A percentile compares a stretch with the other conserved stretches of the same genome.
phyloP scores from a whole-genome alignment of 2,329 filamentous ascomycete genomes.

The Talaromyces funiculosus region DNA sequence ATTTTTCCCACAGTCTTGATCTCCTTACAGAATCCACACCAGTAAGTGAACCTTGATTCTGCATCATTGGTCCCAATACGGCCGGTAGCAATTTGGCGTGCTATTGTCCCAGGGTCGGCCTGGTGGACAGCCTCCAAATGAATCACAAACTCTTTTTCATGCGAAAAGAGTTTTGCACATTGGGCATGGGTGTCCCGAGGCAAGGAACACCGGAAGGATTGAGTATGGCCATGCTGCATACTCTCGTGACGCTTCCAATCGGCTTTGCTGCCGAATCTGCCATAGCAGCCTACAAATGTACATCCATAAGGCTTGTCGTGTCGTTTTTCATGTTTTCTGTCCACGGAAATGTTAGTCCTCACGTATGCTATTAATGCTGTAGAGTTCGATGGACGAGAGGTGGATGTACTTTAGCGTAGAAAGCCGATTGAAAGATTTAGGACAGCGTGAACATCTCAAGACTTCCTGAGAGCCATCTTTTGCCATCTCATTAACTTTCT shows the following conservation, averaged over 20 bases:
- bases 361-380: not conserved
- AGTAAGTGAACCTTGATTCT: conserved; percentile 53
- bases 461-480: not conserved
- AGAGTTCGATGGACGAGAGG: not conserved
- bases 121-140: conserved; percentile 56
- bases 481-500: not conserved
- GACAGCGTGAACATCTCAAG: not conserved
- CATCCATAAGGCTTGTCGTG: conserved; percentile 79
- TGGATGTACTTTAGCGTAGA: not conserved
- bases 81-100: conserved; percentile 40
- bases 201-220: conserved; percentile 65
- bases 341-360: not conserved
- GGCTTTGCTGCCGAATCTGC: conserved; percentile 82
- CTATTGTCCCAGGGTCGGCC: conserved; percentile 25
- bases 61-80: conserved; percentile 62
- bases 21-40: conserved; percentile 76
- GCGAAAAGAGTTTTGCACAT: conserved; percentile 58
- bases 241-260: conserved; percentile 92
- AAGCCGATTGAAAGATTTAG: not conserved
- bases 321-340: conserved; percentile 69
- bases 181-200: conserved; percentile 21
- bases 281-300: conserved; percentile 63
- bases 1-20: conserved; percentile 49
- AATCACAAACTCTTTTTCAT: conserved; percentile 53
- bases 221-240: conserved; percentile 65